phyloP scores from a whole-genome alignment of 371 early-diverging fungal species.

The Batrachochytrium dendrobatidis region DNA sequence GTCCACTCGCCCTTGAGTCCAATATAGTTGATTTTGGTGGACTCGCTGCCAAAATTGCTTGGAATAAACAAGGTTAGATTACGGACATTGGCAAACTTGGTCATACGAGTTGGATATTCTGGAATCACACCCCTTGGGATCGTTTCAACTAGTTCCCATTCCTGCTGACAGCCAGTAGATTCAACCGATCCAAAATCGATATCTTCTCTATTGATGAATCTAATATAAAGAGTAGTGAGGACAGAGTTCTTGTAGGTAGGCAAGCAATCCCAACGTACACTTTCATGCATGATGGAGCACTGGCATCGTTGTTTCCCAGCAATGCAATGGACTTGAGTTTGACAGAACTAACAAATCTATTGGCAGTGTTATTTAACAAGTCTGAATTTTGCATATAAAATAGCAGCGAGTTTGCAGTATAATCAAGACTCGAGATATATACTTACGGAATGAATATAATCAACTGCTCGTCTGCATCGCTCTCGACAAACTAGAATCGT shows the following conservation, averaged over 20 bases:
- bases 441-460: constrained; percentile 81
- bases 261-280: constrained; percentile 43
- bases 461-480: constrained; percentile 86
- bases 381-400: neutral
- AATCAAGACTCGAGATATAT: no score
- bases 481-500: constrained; percentile 54
- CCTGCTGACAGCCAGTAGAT: constrained; percentile 54
- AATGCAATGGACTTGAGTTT: constrained; percentile 84
- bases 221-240: constrained; percentile 16
- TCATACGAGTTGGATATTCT: constrained; percentile 49
- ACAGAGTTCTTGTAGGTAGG: no score
- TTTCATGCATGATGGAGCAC: constrained; percentile 66
- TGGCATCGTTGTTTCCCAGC: constrained; percentile 57
- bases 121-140: constrained; percentile 17
- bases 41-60: constrained; percentile 61
- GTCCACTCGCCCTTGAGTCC: constrained; percentile 91
- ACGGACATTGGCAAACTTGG: constrained; percentile 80
- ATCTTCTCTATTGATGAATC: constrained; percentile 82
- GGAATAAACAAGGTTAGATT: constrained; percentile 78
- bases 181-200: constrained; percentile 85
- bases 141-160: constrained; percentile 65
- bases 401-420: no score
- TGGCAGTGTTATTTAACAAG: neutral
- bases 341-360: constrained; percentile 76
- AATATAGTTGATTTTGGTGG: constrained; percentile 64